These are phyloP conservation scores for Globomyces sp. DNA, from an alignment of 371 early-diverging fungal genomes.

Conservation along the genomic window DNA sequence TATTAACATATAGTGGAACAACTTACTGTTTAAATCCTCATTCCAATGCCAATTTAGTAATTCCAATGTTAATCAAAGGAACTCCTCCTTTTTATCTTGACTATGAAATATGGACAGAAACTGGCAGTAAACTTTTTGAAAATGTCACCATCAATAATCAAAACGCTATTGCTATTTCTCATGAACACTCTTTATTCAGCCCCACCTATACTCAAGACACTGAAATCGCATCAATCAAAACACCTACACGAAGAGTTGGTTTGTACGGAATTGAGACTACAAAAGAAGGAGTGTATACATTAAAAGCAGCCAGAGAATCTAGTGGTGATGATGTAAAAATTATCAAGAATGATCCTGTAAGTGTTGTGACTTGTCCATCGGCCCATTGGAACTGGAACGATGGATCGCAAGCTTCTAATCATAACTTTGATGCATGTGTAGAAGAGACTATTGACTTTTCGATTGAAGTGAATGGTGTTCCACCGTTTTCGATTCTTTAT, in stretches of 20 bases:
- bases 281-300: slow-evolving; percentile 30
- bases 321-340: slow-evolving; percentile 26
- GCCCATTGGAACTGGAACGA: slow-evolving; percentile 21
- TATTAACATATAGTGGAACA: slow-evolving; percentile 3
- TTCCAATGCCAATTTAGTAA: slow-evolving; percentile 5
- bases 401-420: not conserved
- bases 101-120: slow-evolving; percentile 16
- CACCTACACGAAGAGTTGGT: slow-evolving; percentile 15
- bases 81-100: slow-evolving; percentile 42
- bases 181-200: not conserved
- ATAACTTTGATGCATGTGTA: slow-evolving; percentile 26
- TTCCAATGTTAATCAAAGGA: slow-evolving; percentile 43
- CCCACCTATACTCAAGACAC: not conserved
- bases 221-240: not conserved
- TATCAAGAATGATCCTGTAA: slow-evolving; percentile 11
- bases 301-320: slow-evolving; percentile 24
- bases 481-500: slow-evolving; percentile 28
- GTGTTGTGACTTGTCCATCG: slow-evolving; percentile 37
- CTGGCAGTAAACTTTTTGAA: slow-evolving; percentile 7
- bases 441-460: slow-evolving; percentile 25
- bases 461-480: slow-evolving; percentile 28
- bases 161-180: not conserved
- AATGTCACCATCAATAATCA: slow-evolving; percentile 22
- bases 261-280: slow-evolving; percentile 17
- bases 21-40: slow-evolving; percentile 28